phyloP scores from a whole-genome alignment of 2,329 filamentous ascomycete genomes.

The Dothistroma pini region DNA sequence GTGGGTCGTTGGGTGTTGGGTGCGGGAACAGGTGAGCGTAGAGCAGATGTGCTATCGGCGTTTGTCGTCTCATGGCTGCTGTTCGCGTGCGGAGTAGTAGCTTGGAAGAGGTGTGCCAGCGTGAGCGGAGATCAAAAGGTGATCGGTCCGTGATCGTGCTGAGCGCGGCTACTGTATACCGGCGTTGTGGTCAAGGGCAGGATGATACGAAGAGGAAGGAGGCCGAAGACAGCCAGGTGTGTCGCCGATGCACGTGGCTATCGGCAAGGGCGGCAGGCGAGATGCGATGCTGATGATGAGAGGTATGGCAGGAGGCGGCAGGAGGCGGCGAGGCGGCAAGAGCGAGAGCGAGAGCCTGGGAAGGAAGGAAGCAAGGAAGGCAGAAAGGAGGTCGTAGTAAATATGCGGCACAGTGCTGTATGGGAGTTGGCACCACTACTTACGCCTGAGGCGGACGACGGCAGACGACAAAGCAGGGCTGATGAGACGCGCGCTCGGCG shows the following conservation, averaged over 20 bases:
- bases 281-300: not conserved
- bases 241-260: not conserved
- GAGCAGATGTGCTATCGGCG: slow-evolving; percentile 66
- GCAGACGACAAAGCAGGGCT: not conserved
- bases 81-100: not conserved
- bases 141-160: not conserved
- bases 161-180: not conserved
- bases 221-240: slow-evolving; percentile 1
- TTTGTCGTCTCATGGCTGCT: slow-evolving; percentile 64
- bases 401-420: not conserved
- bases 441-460: not conserved
- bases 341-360: not conserved
- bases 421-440: not conserved
- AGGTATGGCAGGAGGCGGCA: not conserved
- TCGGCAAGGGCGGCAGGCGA: not conserved
- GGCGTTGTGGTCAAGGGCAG: not conserved
- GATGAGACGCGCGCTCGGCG: not conserved
- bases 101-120: not conserved
- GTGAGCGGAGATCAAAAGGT: not conserved
- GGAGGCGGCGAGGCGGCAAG: not conserved
- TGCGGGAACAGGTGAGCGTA: slow-evolving; percentile 71
- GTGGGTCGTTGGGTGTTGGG: slow-evolving; percentile 63
- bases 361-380: slow-evolving; percentile 1
- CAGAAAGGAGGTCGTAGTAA: not conserved
- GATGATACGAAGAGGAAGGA: not conserved